These are phyloP conservation scores for Cardamine chenopodiifolia DNA, from an alignment of 345 rosid species.

Conservation along the genomic window DNA sequence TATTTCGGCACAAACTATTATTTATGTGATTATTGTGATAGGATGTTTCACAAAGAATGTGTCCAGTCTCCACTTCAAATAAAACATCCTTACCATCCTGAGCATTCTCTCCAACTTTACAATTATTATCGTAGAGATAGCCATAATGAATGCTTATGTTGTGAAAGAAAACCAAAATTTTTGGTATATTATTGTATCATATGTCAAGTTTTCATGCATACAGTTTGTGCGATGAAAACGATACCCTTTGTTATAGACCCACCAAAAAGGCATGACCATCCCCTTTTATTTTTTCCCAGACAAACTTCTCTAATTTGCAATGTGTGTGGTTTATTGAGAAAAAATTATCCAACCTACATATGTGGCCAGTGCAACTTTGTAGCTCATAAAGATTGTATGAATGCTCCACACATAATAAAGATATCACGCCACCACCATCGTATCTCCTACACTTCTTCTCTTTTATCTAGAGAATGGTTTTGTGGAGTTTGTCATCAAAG, in stretches of 20 bases:
- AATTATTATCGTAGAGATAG: too few relatives aligned
- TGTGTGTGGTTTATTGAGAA: background rate
- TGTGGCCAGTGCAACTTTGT: background rate
- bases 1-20: slow-evolving; percentile 3
- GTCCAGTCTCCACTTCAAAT: background rate
- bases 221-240: background rate
- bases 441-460: background rate
- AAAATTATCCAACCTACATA: background rate
- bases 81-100: background rate
- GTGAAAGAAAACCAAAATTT: background rate
- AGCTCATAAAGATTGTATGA: background rate
- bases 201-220: background rate
- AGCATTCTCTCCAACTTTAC: background rate
- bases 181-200: background rate
- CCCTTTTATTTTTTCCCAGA: background rate
- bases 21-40: background rate
- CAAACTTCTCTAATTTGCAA: background rate
- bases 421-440: background rate
- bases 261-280: background rate
- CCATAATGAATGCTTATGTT: background rate
- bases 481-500: background rate
- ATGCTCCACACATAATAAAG: background rate
- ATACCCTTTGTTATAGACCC: too few relatives aligned
- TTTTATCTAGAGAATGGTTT: background rate
- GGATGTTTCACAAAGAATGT: background rate